phyloP scores from a whole-genome alignment of 371 early-diverging fungal genomes.

The Mortierella sp. region DNA sequence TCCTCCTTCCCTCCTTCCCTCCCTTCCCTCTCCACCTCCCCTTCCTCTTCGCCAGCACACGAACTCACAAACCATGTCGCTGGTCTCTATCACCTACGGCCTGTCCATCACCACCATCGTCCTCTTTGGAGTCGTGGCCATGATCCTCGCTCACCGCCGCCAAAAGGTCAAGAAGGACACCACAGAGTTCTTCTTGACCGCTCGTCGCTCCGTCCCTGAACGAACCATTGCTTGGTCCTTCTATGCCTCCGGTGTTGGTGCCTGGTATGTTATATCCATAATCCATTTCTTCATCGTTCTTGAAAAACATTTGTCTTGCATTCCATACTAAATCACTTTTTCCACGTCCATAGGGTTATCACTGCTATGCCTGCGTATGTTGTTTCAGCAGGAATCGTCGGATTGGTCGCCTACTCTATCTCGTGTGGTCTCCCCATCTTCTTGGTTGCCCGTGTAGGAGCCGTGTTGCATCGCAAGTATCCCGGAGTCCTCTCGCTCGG shows the following conservation, averaged over 20 bases:
- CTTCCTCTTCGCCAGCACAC: neutral
- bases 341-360: conserved; percentile 32
- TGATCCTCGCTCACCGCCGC: conserved; percentile 43
- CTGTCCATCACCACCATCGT: conserved; percentile 48
- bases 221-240: conserved; percentile 55
- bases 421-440: conserved; percentile 68
- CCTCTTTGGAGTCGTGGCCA: conserved; percentile 46
- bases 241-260: conserved; percentile 44
- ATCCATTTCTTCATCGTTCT: neutral
- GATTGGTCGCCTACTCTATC: conserved; percentile 65
- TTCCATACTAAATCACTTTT: neutral
- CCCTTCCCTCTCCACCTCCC: neutral
- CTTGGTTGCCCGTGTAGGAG: conserved; percentile 66
- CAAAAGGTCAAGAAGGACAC: conserved; percentile 28
- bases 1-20: neutral
- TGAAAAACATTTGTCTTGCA: neutral
- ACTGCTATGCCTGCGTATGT: conserved; percentile 59
- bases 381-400: conserved; percentile 64
- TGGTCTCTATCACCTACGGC: conserved; percentile 54
- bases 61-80: conserved; percentile 28
- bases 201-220: conserved; percentile 41
- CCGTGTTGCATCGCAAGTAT: conserved; percentile 60
- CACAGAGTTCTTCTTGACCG: conserved; percentile 68
- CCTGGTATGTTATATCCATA: conserved; percentile 28
- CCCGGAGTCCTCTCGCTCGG: conserved; percentile 63